phyloP scores from a whole-genome alignment of 2,329 filamentous ascomycete genomes.

The Fusarium liriodendri region DNA sequence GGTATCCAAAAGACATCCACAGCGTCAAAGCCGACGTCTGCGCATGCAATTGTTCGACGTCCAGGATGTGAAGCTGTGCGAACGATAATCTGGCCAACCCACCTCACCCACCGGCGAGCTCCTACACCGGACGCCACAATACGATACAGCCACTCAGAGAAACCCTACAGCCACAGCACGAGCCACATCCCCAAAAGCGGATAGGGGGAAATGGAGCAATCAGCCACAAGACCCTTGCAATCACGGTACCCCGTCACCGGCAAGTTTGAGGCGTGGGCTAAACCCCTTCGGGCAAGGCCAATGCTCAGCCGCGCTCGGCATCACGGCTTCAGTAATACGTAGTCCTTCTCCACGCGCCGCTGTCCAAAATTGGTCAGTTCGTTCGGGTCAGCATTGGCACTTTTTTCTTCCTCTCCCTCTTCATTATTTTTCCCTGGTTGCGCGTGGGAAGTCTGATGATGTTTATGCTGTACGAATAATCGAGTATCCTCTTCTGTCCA shows the following conservation, averaged over 20 bases:
- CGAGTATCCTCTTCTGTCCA: conserved; percentile 12
- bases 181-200: conserved; percentile 1
- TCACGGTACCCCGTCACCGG: conserved; percentile 18
- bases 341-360: conserved; percentile 42
- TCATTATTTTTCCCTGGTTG: conserved; percentile 13
- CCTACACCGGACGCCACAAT: conserved; percentile 22
- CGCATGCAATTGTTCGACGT: neutral
- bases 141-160: conserved; percentile 15
- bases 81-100: conserved; percentile 35
- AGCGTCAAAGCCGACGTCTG: neutral
- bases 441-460: conserved; percentile 31
- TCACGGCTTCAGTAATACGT: conserved; percentile 45
- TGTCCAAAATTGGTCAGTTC: conserved; percentile 41
- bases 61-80: conserved; percentile 25
- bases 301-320: conserved; percentile 45
- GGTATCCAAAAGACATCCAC: neutral
- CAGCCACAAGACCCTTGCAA: conserved; percentile 43
- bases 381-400: conserved; percentile 28
- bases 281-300: conserved; percentile 32
- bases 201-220: conserved; percentile 23
- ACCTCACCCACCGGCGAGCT: conserved; percentile 24
- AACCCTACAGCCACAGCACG: conserved; percentile 2
- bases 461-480: conserved; percentile 33
- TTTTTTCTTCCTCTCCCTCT: conserved; percentile 6
- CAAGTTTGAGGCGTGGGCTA: conserved; percentile 25